Base-by-base conservation (phyloP, 805 yeast genomes). In the Zygoascus bituminiphila region DNA sequence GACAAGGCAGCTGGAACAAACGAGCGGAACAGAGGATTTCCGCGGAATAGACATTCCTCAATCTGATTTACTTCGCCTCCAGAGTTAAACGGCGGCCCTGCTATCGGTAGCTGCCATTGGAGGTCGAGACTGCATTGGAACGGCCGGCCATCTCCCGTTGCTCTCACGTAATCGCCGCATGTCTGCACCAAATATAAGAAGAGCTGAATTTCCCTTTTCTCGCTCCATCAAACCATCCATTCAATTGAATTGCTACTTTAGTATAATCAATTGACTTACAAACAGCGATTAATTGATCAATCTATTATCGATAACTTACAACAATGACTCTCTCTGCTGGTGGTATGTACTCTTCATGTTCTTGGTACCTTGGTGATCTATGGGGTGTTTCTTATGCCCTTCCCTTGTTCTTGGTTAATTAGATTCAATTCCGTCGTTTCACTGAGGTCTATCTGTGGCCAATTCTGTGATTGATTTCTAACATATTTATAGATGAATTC, bases 241-340 rank as follows among this genome's bases (percentile, higher is more conserved):
- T 29, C 33, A 29, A 29, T 29, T 29, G 33, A 29, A 3, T 29
- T 12, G 4, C n/a, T 4, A 15, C 33, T 12, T 29, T 7, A 29
- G 33, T 15, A 12, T 29, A 2, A 7, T 29, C 33, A 42, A 42
- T 42, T 39, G 42, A 39, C 24, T 23, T 39, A 5, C 23, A 39
- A 21, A 39, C 21, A 5, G 17, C 24, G 14, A 4, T 17, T 25
- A 39, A 39, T 20, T n/a, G 33, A 29, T 29, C n/a, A 29, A 12
- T 29, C n/a, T 29, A 29, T 29, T 15, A 12, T 12, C 33, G 4
- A 29, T 4, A 29, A 12, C n/a, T 7, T 12, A 17, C 17, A 42
- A 42, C 44, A 46, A 49, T 49, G 51, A n/a, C 51, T 25, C 50
- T 49, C n/a, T 44, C 44, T n/a, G 51, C 22, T 26, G 51, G 51